Conservation (phyloP, 2,329 filamentous ascomycete species). For the Gliomastix tumulicola region DNA sequence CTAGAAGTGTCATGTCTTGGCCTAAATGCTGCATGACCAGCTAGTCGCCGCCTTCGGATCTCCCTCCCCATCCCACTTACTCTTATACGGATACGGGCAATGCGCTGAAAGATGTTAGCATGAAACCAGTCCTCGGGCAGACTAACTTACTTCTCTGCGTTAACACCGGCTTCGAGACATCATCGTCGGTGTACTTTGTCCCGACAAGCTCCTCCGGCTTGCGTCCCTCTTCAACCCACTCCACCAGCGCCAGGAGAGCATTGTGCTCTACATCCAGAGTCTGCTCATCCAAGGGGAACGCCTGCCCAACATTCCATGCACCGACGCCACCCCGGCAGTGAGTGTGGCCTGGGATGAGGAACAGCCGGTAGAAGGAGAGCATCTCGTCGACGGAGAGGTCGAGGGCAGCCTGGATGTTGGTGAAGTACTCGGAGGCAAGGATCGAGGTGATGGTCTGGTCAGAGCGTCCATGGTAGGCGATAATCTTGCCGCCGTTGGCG, state of each 20-base stretch:
- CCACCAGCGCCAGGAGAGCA: slow-evolving; percentile 23
- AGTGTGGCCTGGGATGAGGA: slow-evolving; percentile 42
- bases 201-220: slow-evolving; percentile 17
- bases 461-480: slow-evolving; percentile 2
- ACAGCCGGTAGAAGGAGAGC: slow-evolving; percentile 39
- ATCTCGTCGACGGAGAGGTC: slow-evolving; percentile 13
- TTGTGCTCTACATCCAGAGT: slow-evolving; percentile 26
- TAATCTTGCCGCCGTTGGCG: background rate
- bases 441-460: background rate
- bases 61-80: background rate
- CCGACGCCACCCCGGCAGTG: slow-evolving; percentile 41
- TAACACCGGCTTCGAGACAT: background rate
- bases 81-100: background rate
- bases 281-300: background rate
- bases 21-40: no score
- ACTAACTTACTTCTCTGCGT: background rate
- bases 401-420: background rate
- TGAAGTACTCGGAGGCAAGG: background rate
- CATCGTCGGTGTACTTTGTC: slow-evolving; percentile 1
- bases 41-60: background rate
- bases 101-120: background rate
- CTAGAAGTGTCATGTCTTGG: no score
- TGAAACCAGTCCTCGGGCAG: no score
- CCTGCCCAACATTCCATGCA: slow-evolving; percentile 12
- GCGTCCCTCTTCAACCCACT: slow-evolving; percentile 34